phyloP scores from a whole-genome alignment of 2,329 filamentous ascomycete species.

The Thielaviopsis cerberus region DNA sequence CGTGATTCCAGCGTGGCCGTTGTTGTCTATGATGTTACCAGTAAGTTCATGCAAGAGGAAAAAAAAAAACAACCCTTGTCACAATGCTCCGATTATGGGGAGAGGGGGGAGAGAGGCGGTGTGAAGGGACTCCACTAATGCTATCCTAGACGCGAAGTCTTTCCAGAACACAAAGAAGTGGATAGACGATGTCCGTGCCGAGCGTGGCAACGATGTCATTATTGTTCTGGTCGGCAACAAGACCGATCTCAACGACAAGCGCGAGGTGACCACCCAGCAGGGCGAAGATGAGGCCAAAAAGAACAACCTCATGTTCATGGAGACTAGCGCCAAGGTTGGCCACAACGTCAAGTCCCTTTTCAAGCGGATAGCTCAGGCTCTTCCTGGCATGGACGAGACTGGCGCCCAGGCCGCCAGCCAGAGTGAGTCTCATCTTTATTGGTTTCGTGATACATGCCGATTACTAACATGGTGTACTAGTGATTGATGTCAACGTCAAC shows the following conservation, averaged over 20 bases:
- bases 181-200: conserved; percentile 94
- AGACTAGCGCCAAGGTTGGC: conserved; percentile 92
- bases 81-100: not conserved
- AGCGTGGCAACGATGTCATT: conserved; percentile 95
- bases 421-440: conserved; percentile 38
- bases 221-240: conserved; percentile 98
- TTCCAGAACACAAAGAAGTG: conserved; percentile 99
- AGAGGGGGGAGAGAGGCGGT: not conserved
- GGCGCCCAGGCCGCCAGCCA: conserved; percentile 54
- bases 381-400: conserved; percentile 90
- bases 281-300: conserved; percentile 97
- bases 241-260: conserved; percentile 95
- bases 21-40: conserved; percentile 96
- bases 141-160: conserved; percentile 56
- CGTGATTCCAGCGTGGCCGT: conserved; percentile 95
- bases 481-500: conserved; percentile 87
- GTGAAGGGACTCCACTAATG: conserved; percentile 4
- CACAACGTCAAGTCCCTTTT: conserved; percentile 97
- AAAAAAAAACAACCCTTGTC: not conserved
- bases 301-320: conserved; percentile 96
- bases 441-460: not conserved
- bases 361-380: conserved; percentile 90
- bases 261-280: conserved; percentile 88
- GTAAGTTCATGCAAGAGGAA: conserved; percentile 25
- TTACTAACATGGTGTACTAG: conserved; percentile 26